Conservation (phyloP, 495 filamentous ascomycete genomes). For the Pseudoneurospora amorphoporcata region DNA sequence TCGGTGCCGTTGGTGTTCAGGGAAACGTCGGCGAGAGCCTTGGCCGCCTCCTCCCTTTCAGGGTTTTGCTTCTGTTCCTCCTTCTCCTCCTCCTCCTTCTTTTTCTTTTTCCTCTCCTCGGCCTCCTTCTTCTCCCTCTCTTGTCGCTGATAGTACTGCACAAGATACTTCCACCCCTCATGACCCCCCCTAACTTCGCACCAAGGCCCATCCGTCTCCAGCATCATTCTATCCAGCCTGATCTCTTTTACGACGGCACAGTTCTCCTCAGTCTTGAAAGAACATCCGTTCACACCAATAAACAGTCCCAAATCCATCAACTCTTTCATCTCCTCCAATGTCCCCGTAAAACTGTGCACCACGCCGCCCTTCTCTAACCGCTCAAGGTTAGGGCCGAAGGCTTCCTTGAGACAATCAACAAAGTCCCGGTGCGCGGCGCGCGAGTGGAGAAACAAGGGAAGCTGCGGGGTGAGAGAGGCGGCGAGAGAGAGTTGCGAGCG, state of each 20-base stretch:
- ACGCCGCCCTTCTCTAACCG: conserved; percentile 61
- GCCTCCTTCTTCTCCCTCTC: neutral
- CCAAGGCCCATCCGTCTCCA: conserved; percentile 95
- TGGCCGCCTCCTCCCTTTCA: neutral
- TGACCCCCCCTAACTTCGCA: conserved; percentile 58
- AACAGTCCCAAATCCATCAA: conserved; percentile 68
- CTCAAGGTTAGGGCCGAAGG: conserved; percentile 36
- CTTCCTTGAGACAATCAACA: conserved; percentile 45
- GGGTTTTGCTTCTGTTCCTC: too few species aligned
- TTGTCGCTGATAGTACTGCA: conserved; percentile 20
- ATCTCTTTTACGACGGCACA: conserved; percentile 69
- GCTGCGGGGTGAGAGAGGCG: conserved; percentile 49
- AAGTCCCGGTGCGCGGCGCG: conserved; percentile 78
- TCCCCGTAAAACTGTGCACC: conserved; percentile 88
- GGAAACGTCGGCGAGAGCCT: neutral
- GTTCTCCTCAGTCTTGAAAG: conserved; percentile 85
- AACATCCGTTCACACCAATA: conserved; percentile 84
- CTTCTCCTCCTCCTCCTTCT: conserved; percentile 3
- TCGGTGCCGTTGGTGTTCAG: neutral
- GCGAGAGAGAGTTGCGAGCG: conserved; percentile 68
- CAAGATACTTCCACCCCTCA: conserved; percentile 47
- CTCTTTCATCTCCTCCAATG: conserved; percentile 66
- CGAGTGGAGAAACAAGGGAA: conserved; percentile 86
- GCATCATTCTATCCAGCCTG: conserved; percentile 62
- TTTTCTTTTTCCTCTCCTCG: neutral